Evolutionary conservation across 306 rosid species (phyloP), one percentile per base, ranked within the genome.

Genomic region (Trifolium dubium): DNA sequence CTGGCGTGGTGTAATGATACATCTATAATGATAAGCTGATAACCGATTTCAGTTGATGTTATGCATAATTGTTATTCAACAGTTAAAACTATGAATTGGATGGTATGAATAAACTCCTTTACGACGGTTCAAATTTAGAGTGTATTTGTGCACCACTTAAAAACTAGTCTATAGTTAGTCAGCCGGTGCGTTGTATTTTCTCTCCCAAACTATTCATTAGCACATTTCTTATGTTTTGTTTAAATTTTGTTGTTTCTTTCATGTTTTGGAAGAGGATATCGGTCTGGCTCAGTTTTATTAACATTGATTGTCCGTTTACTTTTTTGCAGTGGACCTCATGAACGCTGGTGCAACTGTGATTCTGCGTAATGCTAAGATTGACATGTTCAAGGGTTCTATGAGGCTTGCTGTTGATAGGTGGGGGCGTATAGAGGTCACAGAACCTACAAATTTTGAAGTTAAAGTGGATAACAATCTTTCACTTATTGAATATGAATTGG

Each of bases 381-480:
- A 88, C 89, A 88, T 92, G 98, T 92, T 92, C 80, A 92, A 92
- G 80, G 98, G 96, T 34, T 90, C 98, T 0, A 90, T 92, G 98
- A 92, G 96, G 89, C 87, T 90, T 60, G 98, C 89, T 0, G 98
- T 89, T 65, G 96, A 89, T 81, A 90, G 85, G 83, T 89, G 96
- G 98, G 98, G 98, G 6, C 96, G 93, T 40, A 74, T 88, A 66
- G 98, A 92, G 83, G 88, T 58, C 11, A 61, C 93, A 0, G 96
- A 89, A 67, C 92, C 96, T 10, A 93, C 89, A 55, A 30, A 69
- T 34, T 89, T 92, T 73, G 88, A 84, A 69, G 96, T 89, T 66
- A 88, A 80, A 83, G 98, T 88, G 79, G 90, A 88, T 63, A 88
- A 89, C 88, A 92, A 92, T 81, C 96, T 92, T 30, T 92, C 98